Percentiles rank a stretch among this genome's conserved stretches.
Conservation (phyloP, 2,329 filamentous ascomycete genomes). For the Metarhizium anisopliae region DNA sequence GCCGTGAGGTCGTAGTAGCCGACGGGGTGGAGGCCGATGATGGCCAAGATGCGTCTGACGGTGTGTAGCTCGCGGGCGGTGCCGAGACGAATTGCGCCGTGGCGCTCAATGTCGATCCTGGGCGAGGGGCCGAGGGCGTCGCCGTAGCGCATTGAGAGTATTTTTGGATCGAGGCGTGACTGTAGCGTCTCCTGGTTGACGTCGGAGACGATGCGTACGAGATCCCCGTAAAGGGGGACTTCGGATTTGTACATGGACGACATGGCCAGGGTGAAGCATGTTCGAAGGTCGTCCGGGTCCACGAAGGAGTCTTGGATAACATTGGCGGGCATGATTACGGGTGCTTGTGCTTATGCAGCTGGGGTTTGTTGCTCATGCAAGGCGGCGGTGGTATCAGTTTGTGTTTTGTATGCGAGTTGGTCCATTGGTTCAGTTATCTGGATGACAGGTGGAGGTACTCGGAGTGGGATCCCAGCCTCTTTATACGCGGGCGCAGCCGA, state of each 20-base stretch:
- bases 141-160: too few relatives aligned
- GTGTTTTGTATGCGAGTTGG: too few relatives aligned
- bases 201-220: too few relatives aligned
- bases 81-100: slow-evolving; percentile 39
- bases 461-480: too few relatives aligned
- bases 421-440: too few relatives aligned
- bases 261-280: slow-evolving; percentile 11
- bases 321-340: background rate
- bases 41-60: slow-evolving; percentile 33
- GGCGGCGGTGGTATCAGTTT: too few relatives aligned
- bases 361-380: too few relatives aligned
- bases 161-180: too few relatives aligned
- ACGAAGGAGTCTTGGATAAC: background rate
- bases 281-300: slow-evolving; percentile 13
- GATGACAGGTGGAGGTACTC: too few relatives aligned
- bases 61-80: slow-evolving; percentile 28
- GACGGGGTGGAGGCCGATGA: slow-evolving; percentile 28
- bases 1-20: too few relatives aligned
- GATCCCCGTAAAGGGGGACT: too few relatives aligned
- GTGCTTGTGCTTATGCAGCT: background rate
- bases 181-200: too few relatives aligned
- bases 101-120: slow-evolving; percentile 19
- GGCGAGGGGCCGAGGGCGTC: background rate
- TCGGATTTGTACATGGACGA: slow-evolving; percentile 14
- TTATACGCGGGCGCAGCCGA: background rate